Evolutionary conservation across 164 flowering plant species (phyloP), one percentile per base, ranked within the genome.

Genomic region (Houttuynia cordata): DNA sequence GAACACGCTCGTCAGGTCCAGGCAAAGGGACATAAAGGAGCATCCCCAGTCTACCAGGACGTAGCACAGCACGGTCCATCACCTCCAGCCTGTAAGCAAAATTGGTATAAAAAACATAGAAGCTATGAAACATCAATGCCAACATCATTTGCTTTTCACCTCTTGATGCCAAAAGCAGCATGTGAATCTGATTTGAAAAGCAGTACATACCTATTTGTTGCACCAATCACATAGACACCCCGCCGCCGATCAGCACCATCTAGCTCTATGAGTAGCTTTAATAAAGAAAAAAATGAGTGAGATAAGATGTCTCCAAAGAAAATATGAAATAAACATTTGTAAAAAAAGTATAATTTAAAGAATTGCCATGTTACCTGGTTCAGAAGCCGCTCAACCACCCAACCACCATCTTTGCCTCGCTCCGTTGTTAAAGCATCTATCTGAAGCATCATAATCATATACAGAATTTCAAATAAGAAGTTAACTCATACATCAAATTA

Each of bases 31-130:
- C 88, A 67, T 83, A 86, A 5, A 88, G 71, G 53, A 68, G 87
- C 65, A 83, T 90, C 45, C 99, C 99, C 60, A 93, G 77, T 72
- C 99, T 79, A 52, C 97, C 96, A 4, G 97, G 97, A 55, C 99
- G 81, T 55, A 88, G 64, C 51, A 88, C 25, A 20, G 99, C 99
- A 39, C 23, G 72, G 59, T 93, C 99, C 75, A 93, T 88, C 60
- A 79, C 88, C 59, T 87, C 84, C 24, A 83, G 90, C 64, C 98
- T 92, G 79, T 68, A 45, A 68, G 67, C 20, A 24, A 22, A 20
- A 45, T 37, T 20, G n/a, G 4, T n/a, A 17, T 24, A 24, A 15
- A 15, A 18, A 22, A 19, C 21, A 15, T 8, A 13, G 15, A 22
- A 56, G 52, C 18, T 18, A 7, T 17, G 15, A 19, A 9, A 13